Conservation (phyloP, 2,329 filamentous ascomycete species). For the Hypoxylon sp. region DNA sequence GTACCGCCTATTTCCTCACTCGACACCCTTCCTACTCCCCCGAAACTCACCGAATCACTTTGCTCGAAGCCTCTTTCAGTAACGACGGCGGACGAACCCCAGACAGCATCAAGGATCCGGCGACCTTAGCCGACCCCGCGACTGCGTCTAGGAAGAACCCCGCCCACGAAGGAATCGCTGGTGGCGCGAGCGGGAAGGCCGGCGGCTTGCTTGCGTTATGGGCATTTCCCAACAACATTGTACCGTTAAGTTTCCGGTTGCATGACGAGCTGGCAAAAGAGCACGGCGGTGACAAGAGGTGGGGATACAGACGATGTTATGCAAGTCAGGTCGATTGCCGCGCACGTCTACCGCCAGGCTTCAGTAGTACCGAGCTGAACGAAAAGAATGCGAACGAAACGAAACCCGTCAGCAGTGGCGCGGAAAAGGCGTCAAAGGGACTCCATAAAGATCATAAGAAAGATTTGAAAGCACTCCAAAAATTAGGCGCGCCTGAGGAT, state of each 20-base stretch:
- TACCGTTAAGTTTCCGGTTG: conserved; percentile 73
- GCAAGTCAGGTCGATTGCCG: conserved; percentile 47
- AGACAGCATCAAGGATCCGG: conserved; percentile 46
- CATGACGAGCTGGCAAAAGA: conserved; percentile 75
- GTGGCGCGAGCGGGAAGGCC: conserved; percentile 80
- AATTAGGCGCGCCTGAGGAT: conserved; percentile 58
- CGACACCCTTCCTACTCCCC: conserved; percentile 74
- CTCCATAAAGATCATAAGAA: conserved; percentile 47
- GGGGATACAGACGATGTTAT: conserved; percentile 70
- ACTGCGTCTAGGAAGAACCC: conserved; percentile 42
- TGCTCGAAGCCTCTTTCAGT: conserved; percentile 72
- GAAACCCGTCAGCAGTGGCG: conserved; percentile 8
- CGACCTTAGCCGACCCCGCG: conserved; percentile 42
- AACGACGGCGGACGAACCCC: conserved; percentile 46
- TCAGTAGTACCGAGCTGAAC: neutral
- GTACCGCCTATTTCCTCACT: conserved; percentile 77
- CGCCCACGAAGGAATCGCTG: conserved; percentile 65
- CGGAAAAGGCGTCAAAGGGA: conserved; percentile 35
- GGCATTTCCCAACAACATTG: conserved; percentile 76
- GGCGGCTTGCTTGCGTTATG: conserved; percentile 77
- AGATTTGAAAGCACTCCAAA: conserved; percentile 37
- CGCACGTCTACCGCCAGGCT: conserved; percentile 42
- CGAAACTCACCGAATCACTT: conserved; percentile 70
- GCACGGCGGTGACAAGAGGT: conserved; percentile 70
- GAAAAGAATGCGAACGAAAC: neutral